Base-by-base conservation (phyloP, 2,329 filamentous ascomycete genomes). In the Ophiosphaerella korrae region DNA sequence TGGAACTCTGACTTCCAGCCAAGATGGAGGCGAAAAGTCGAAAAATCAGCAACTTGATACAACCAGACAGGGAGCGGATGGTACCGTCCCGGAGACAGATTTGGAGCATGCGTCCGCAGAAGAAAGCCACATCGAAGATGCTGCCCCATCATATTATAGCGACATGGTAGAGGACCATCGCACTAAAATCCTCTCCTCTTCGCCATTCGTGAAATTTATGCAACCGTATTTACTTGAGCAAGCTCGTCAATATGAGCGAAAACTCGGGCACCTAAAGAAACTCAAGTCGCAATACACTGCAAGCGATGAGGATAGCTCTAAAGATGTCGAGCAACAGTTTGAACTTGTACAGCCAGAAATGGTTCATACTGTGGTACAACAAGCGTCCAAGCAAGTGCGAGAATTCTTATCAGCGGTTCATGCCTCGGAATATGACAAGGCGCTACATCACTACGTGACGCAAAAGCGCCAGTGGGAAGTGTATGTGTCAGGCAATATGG, bases 381-480 rank as follows among this genome's bases (percentile, higher is more conserved):
- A 88, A 62, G 89, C 90, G 3, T 90, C 92, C 0, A 85, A 86
- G 38, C 91, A 96, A 67, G 90, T 97, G 29, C 92, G 92, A 77
- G 93, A 97, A 64, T 91, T 97, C 42, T 77, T 99, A 6, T 92
- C 94, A 70, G 94, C 94, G 18, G 92, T 97, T 11, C 92, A 97
- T 72, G 91, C 97, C 69, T 92, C 92, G 2, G 94, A 99, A 72
- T 97, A 97, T 64, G 92, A 99, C 71, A 96, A 94, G 74, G 92
- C 93, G 1, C 77, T 95, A 31, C 90, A 97, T 74, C 92, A 92
- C 63, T 99, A 97, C 69, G 85, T 92, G 71, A 97, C 91, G 0
- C 93, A 97, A 70, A 96, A 92, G 49, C 85, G 90, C 26, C 92
- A 97, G 62, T 99, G 94, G 94, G 94, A 99, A 70, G 90, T 90